A percentile compares a stretch with the other conserved stretches of the same genome.
phyloP scores from a whole-genome alignment of 2,329 filamentous ascomycete genomes.

The Diaporthe vaccinii region DNA sequence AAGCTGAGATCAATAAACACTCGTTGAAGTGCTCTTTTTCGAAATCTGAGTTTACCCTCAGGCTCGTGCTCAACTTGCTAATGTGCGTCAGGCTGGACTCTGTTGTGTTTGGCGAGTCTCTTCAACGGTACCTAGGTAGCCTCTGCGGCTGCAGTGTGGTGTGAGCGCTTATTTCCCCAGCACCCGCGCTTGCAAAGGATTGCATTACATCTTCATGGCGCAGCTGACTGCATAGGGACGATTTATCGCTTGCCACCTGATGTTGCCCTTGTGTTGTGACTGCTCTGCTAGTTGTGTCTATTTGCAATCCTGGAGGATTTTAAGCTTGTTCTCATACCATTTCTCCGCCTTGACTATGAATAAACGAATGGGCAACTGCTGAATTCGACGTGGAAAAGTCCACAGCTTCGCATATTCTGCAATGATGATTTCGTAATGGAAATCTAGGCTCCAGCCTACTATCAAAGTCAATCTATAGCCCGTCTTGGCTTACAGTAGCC shows the following conservation, averaged over 20 bases:
- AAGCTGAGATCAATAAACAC: not conserved
- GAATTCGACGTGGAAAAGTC: not conserved
- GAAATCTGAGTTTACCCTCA: no score
- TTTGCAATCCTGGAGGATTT: not conserved
- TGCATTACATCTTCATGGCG: not conserved
- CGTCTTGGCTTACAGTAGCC: not conserved
- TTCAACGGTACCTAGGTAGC: no score
- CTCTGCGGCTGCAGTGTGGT: no score
- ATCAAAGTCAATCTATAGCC: not conserved
- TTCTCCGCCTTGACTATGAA: not conserved
- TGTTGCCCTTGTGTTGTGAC: no score
- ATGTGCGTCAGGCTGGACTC: no score
- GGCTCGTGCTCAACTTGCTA: no score
- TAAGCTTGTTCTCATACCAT: not conserved
- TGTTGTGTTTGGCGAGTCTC: no score
- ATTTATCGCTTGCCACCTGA: not conserved
- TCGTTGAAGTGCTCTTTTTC: no score
- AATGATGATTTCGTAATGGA: not conserved
- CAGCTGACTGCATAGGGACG: not conserved
- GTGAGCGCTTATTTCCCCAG: not conserved
- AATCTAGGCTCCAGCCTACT: not conserved
- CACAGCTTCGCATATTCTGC: not conserved
- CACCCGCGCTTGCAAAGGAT: not conserved
- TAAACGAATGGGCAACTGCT: not conserved
- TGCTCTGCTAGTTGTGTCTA: no score